Conservation (phyloP, 176 grass and related monocot genomes). For the Raddia guianensis region DNA sequence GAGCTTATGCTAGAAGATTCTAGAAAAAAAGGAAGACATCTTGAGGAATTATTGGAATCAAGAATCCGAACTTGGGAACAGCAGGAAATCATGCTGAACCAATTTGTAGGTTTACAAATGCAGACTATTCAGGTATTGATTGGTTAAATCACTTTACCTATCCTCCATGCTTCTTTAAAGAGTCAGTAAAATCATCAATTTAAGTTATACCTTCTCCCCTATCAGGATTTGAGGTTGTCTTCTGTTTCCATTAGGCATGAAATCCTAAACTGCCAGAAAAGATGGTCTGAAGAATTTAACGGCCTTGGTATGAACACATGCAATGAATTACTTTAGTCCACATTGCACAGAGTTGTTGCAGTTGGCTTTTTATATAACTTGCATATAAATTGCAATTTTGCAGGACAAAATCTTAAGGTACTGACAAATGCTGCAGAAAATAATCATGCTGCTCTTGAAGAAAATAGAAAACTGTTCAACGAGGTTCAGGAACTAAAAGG, state of each 20-base stretch:
- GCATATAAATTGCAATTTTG: conserved; percentile 3
- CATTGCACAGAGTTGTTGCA: conserved; percentile 15
- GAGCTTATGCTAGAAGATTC: conserved; percentile 51
- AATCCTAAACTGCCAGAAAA: conserved; percentile 57
- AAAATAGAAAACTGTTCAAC: conserved; percentile 78
- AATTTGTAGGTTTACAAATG: conserved; percentile 48
- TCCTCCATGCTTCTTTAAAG: neutral
- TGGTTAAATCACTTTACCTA: neutral
- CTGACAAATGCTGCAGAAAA: conserved; percentile 62
- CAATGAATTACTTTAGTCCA: conserved; percentile 21
- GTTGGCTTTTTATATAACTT: conserved; percentile 31
- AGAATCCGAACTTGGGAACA: conserved; percentile 45
- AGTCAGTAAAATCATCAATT: conserved; percentile 25
- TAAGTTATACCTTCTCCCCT: conserved; percentile 44
- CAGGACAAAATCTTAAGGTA: conserved; percentile 52
- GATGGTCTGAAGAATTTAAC: conserved; percentile 62
- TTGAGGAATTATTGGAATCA: conserved; percentile 53
- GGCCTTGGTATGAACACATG: conserved; percentile 50
- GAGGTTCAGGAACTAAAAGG: conserved; percentile 96
- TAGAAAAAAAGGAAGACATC: conserved; percentile 46
- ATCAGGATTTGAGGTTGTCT: conserved; percentile 75
- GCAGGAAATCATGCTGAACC: conserved; percentile 41
- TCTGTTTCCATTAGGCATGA: conserved; percentile 72
- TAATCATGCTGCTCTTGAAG: conserved; percentile 68
- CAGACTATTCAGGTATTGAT: conserved; percentile 53